Base-by-base conservation (phyloP, 1,139 yeast species). In the Suhomyces chickasaworum region DNA sequence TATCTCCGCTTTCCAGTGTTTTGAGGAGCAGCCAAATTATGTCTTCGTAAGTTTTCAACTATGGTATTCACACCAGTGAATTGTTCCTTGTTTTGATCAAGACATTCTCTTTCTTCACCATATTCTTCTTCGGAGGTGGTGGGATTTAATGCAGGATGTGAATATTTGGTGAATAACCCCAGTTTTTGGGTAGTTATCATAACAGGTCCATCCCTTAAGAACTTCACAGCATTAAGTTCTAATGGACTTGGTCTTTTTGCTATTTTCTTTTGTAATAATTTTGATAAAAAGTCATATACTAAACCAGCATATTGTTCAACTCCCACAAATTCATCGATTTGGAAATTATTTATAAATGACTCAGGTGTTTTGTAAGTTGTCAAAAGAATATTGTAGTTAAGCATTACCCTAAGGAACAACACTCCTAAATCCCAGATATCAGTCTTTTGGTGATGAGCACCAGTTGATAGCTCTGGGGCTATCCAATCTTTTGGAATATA, bases 361-460 rank as follows among this genome's bases (percentile, higher is more conserved):
- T 67, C 68, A 0, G 97, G 97, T 1, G 81, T 71, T 10, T 73
- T 65, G 56, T 71, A 88, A 9, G 77, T 78, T 12, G 75, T 66
- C 1, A 78, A 68, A 0, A 84, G 49, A 3, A 61, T 51, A 41
- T 65, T 58, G 41, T 58, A 60, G 7, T 96, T 96, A 37, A 83
- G 70, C 61, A 90, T 80, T 58, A 89, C 76, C 51, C 88, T 81
- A 22, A 88, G 69, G 56, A 93, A 84, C 4, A 88, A 65, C 0
- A 88, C 89, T 3, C 97, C 99, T 41, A 91, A 69, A 56, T 88
- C 87, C 97, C 97, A 93, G 5, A 95, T 85, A 66, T 95, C 99
- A 0, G 97, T 84, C 60, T 89, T 89, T 37, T 89, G 73, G 47
- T 85, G 87, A 9, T 86, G 84, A 15, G 64, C 55, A 33, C 63